Conservation (phyloP, 2,329 filamentous ascomycete species). For the Tetracladium maxilliforme region DNA sequence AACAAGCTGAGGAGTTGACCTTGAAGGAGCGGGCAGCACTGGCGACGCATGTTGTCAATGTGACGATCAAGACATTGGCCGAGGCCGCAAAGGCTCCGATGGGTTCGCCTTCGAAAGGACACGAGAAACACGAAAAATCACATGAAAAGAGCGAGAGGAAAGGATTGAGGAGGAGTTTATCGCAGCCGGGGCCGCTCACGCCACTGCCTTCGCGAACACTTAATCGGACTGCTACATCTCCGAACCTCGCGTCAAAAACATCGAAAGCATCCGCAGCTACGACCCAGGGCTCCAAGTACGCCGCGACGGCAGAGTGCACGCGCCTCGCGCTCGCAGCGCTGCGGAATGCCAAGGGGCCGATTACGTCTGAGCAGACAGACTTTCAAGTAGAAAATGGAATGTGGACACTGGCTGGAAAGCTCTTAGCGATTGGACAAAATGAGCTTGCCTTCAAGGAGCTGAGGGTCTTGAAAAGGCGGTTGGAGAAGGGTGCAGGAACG, state of each 20-base stretch:
- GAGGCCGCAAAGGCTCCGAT: slow-evolving; percentile 41
- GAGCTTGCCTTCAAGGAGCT: slow-evolving; percentile 58
- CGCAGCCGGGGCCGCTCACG: slow-evolving; percentile 41
- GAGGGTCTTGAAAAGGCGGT: slow-evolving; percentile 44
- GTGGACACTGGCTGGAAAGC: slow-evolving; percentile 51
- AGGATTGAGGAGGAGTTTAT: no score
- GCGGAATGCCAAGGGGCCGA: no score
- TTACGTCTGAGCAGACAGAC: no score
- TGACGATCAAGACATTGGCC: slow-evolving; percentile 51
- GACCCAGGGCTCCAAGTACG: no score
- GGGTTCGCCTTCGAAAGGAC: slow-evolving; percentile 10
- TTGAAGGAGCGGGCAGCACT: slow-evolving; percentile 48
- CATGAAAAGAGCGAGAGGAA: slow-evolving; percentile 1
- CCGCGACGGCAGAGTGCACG: slow-evolving; percentile 41
- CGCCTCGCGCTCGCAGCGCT: slow-evolving; percentile 52
- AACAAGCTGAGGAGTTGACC: slow-evolving; percentile 23
- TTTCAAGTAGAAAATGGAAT: slow-evolving; percentile 62
- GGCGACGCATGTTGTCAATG: slow-evolving; percentile 61
- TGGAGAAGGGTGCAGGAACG: slow-evolving; percentile 21
- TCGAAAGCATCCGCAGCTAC: no score
- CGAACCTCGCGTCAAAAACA: slow-evolving; percentile 39
- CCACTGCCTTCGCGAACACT: slow-evolving; percentile 46
- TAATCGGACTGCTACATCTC: slow-evolving; percentile 45
- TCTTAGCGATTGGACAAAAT: slow-evolving; percentile 48
- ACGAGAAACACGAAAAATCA: no score